Evolutionary conservation across 495 filamentous ascomycete genomes (phyloP).

Genomic region (Penicillium crystallinum): DNA sequence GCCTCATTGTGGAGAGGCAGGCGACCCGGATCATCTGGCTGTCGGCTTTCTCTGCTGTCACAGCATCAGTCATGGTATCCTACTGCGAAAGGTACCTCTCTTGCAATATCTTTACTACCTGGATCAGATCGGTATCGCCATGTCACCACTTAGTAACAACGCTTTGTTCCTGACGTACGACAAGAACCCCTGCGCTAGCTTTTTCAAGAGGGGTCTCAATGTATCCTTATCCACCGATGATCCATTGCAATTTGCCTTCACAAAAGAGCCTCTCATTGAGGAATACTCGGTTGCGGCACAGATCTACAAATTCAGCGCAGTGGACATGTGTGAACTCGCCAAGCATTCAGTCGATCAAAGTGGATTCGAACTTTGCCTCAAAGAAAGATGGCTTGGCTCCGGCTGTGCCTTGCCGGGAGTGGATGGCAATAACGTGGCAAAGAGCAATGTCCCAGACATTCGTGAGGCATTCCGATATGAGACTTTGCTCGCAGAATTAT

Average conservation of each 20-base stretch:
- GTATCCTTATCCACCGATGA: conserved; percentile 96
- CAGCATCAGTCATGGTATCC: conserved; percentile 92
- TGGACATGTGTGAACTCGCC: conserved; percentile 98
- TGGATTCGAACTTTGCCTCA: conserved; percentile 84
- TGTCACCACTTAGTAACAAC: conserved; percentile 98
- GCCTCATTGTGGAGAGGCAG: conserved; percentile 94
- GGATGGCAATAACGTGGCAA: conserved; percentile 81
- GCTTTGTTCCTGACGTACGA: conserved; percentile 96
- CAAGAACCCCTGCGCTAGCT: conserved; percentile 89
- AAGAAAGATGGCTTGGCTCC: conserved; percentile 82
- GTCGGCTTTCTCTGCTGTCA: conserved; percentile 91
- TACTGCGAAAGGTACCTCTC: conserved; percentile 88
- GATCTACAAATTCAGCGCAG: conserved; percentile 94
- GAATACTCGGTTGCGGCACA: conserved; percentile 97
- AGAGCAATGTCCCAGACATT: conserved; percentile 93
- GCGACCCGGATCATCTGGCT: conserved; percentile 92
- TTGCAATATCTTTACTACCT: conserved; percentile 97
- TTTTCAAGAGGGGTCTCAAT: conserved; percentile 91
- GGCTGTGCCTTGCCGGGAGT: conserved; percentile 69
- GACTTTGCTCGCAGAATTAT: conserved; percentile 72
- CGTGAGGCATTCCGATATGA: conserved; percentile 83
- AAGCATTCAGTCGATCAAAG: conserved; percentile 93
- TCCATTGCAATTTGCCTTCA: conserved; percentile 96
- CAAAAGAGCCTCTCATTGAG: conserved; percentile 95
- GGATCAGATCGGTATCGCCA: conserved; percentile 95